Conservation (phyloP, 306 rosid species). For the Quercus wislizeni region DNA sequence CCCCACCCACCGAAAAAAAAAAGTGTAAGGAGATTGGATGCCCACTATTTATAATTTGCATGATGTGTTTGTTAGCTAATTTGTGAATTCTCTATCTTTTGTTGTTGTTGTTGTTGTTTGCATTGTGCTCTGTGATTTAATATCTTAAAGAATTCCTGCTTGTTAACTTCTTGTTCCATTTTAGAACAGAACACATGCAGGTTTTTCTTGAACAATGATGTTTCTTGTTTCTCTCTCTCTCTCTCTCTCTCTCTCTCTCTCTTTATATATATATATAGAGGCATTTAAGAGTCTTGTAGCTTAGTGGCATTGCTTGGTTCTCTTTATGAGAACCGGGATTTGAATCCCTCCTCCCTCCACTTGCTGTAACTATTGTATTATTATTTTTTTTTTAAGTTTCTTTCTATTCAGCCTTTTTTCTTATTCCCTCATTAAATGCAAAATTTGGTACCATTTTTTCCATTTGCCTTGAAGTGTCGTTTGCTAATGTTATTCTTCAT, state of each 20-base stretch:
- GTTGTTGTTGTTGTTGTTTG: neutral
- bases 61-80: neutral
- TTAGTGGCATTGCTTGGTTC: no score
- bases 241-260: no score
- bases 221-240: no score
- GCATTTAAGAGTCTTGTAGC: no score
- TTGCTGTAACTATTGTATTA: no score
- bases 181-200: neutral
- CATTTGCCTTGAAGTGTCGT: neutral
- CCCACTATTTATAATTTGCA: neutral
- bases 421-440: neutral
- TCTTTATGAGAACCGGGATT: no score
- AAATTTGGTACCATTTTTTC: neutral
- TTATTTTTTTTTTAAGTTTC: rapidly evolving
- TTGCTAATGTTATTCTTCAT: neutral
- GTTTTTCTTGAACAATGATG: neutral
- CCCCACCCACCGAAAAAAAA: no score
- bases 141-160: neutral
- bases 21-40: neutral
- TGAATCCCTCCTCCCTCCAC: no score
- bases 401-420: neutral
- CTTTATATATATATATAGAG: no score
- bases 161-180: neutral
- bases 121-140: neutral
- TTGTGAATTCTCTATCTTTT: neutral